Conservation (phyloP, 495 filamentous ascomycete species). For the Penicillium cosmopolitanum region DNA sequence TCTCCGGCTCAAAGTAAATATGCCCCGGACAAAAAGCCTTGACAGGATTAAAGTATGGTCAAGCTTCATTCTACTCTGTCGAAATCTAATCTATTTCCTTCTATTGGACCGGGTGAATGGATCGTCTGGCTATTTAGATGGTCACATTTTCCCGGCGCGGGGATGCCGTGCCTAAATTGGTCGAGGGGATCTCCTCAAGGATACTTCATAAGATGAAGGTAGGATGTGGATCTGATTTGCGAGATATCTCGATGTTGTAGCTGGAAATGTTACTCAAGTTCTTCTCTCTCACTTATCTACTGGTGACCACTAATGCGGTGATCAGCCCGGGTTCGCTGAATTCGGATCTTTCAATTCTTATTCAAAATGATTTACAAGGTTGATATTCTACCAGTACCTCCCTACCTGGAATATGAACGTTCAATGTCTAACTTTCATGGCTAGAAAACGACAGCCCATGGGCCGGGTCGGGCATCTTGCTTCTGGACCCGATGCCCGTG, state of each 20-base stretch:
- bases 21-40: neutral
- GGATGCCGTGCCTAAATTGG: constrained; percentile 17
- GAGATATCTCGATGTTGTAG: neutral
- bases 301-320: constrained; percentile 14
- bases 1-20: neutral
- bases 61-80: neutral
- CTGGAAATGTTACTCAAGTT: constrained; percentile 2
- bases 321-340: constrained; percentile 18
- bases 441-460: constrained; percentile 24
- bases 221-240: neutral
- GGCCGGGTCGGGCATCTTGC: constrained; percentile 21
- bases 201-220: neutral
- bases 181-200: neutral
- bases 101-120: constrained; percentile 18
- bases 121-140: neutral
- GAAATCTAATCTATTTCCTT: neutral
- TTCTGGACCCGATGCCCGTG: constrained; percentile 24
- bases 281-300: neutral
- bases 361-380: constrained; percentile 31
- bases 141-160: constrained; percentile 22
- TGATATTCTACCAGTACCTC: neutral
- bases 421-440: neutral
- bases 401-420: neutral
- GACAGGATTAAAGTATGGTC: neutral
- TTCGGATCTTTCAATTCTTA: constrained; percentile 27